Evolutionary conservation across 768 basidiomycete species (phyloP), one percentile per base, ranked within the genome.

Genomic region (Phaeotremella skinneri): DNA sequence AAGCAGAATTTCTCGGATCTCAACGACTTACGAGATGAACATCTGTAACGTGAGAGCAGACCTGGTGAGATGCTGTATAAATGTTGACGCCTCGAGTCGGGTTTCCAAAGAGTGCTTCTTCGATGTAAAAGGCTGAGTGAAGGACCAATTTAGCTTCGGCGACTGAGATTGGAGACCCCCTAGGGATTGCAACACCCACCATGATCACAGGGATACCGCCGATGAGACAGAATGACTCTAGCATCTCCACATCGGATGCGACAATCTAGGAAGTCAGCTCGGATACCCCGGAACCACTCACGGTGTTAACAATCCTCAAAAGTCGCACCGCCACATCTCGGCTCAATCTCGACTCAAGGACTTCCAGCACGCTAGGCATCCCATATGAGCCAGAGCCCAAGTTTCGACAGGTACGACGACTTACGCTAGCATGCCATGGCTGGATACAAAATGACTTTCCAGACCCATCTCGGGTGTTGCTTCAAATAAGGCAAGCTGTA

Each of bases 121-220:
- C 11, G 90, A 91, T 0, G 94, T 92, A 73, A 93, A 98, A 45
- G 87, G 90, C 67, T 76, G 59, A 31, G 20, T 32, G 23, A 5
- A 21, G 49, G 25, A 55, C 47, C 25, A 7, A 41, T 42, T 25
- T 45, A 21, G 26, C 48, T 34, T 39, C 25, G 49, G 31, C 31
- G 21, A 45, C 25, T 16, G 14, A 43, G 47, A n/a, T 45, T 9
- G 43, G 23, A 45, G 43, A 45, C 43, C 13, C 34, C 34, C n/a
- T n/a, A n/a, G n/a, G n/a, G n/a, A n/a, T n/a, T n/a, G n/a, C 27
- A 2, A 37, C 20, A 61, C 69, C 52, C 31, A 69, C 86, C 85
- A 96, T 92, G 80, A 98, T 87, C 16, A 97, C 88, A 14, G 96
- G 92, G 61, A 97, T 97, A 14, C 94, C 94, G 29, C 91, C 72